Percentiles rank a stretch among this genome's conserved stretches.
These are phyloP conservation scores for Alternaria alternata DNA, from an alignment of 2,329 filamentous ascomycete genomes.

Conservation along the genomic window DNA sequence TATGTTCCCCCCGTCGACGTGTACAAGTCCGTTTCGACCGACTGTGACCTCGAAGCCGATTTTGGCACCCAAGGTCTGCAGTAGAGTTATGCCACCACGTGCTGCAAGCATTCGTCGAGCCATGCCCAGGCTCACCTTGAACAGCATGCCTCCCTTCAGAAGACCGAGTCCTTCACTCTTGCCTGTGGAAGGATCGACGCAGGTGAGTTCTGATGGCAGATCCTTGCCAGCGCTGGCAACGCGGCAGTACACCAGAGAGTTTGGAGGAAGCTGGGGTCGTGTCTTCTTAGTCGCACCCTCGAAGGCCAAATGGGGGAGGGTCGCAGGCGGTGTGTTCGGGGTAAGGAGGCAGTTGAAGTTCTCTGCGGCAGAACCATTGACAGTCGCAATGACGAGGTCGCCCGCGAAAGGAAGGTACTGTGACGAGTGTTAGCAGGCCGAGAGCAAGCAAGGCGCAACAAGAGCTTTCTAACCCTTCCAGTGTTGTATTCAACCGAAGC, in stretches of 20 bases:
- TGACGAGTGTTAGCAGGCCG: slow-evolving; percentile 18
- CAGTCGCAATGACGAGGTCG: slow-evolving; percentile 88
- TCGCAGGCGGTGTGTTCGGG: slow-evolving; percentile 66
- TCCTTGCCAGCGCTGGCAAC: slow-evolving; percentile 68
- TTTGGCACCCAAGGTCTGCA: slow-evolving; percentile 83
- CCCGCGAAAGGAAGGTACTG: slow-evolving; percentile 81
- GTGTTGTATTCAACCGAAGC: slow-evolving; percentile 77
- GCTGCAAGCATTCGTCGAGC: slow-evolving; percentile 77
- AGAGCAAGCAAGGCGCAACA: slow-evolving; percentile 15
- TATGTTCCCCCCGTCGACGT: slow-evolving; percentile 82
- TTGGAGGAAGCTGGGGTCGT: slow-evolving; percentile 75
- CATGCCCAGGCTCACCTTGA: slow-evolving; percentile 79
- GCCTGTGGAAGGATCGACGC: slow-evolving; percentile 83
- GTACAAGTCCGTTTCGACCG: slow-evolving; percentile 89
- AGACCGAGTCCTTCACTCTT: slow-evolving; percentile 89
- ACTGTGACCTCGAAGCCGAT: slow-evolving; percentile 92
- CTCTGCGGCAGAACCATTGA: slow-evolving; percentile 78
- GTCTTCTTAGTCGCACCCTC: slow-evolving; percentile 93
- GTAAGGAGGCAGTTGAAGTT: slow-evolving; percentile 82
- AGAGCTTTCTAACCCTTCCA: slow-evolving; percentile 66
- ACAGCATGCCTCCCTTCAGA: slow-evolving; percentile 85
- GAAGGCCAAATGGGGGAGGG: slow-evolving; percentile 89
- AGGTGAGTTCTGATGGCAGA: slow-evolving; percentile 90
- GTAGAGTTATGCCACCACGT: slow-evolving; percentile 69
- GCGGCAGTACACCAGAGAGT: slow-evolving; percentile 88